Conservation (phyloP, 495 filamentous ascomycete species). For the Neurospora sp. region DNA sequence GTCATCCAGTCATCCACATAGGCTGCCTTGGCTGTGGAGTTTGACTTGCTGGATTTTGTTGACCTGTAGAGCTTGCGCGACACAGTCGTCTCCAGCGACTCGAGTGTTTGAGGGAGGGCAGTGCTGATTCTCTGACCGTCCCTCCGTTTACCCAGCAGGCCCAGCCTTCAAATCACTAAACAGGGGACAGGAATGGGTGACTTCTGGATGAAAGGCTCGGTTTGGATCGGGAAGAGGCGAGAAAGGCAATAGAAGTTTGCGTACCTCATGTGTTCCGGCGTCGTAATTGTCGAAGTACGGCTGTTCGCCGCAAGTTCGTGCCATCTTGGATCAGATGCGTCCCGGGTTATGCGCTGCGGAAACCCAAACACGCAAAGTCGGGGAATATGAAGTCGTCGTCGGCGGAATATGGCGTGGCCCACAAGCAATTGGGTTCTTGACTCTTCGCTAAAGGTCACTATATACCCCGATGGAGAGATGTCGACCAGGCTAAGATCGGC, state of each 20-base stretch:
- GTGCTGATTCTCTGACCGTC: not conserved
- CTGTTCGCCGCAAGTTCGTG: not conserved
- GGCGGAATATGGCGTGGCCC: not conserved
- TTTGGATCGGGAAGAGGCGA: not conserved
- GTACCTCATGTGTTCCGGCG: not conserved
- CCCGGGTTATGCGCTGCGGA: not conserved
- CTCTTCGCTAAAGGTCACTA: not conserved
- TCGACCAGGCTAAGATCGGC: not conserved
- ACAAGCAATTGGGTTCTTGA: not conserved
- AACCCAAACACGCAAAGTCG: not conserved
- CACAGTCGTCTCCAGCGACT: not conserved
- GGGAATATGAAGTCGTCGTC: not conserved
- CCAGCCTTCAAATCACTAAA: not conserved
- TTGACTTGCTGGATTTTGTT: not conserved
- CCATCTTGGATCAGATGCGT: not conserved
- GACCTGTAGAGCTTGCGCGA: not conserved
- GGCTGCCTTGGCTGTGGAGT: not conserved
- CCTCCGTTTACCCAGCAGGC: not conserved
- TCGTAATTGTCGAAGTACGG: not conserved
- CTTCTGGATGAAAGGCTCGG: not conserved
- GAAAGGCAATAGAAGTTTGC: not conserved
- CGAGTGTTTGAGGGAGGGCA: not conserved
- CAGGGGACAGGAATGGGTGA: not conserved
- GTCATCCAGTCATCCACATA: not conserved
- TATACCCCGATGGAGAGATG: not conserved